A percentile compares a stretch with the other conserved stretches of the same genome.
phyloP scores from a whole-genome alignment of 164 flowering plant species.

The Kingdonia uniflora region DNA sequence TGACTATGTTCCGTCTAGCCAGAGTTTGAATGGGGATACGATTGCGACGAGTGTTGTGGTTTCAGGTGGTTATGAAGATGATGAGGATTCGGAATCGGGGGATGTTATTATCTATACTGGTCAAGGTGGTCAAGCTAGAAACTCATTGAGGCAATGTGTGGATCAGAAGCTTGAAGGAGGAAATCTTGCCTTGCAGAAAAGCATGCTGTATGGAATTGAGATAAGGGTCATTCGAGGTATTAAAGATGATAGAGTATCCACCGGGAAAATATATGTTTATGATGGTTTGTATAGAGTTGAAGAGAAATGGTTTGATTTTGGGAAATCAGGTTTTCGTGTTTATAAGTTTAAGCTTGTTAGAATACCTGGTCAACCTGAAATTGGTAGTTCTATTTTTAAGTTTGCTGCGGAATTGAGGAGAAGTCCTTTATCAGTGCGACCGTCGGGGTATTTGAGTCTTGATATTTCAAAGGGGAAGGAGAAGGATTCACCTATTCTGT shows the following conservation, averaged over 20 bases:
- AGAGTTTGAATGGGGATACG: conserved; percentile 39
- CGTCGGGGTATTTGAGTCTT: conserved; percentile 48
- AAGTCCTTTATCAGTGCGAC: conserved; percentile 39
- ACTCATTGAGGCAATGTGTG: conserved; percentile 23
- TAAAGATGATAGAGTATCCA: conserved; percentile 32
- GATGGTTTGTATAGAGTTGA: conserved; percentile 74
- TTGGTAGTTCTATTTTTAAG: conserved; percentile 66
- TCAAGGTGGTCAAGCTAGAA: conserved; percentile 68
- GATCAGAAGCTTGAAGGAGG: conserved; percentile 82
- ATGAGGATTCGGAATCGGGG: conserved; percentile 65
- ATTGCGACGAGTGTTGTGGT: conserved; percentile 83
- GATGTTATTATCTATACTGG: conserved; percentile 71
- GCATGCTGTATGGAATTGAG: conserved; percentile 74
- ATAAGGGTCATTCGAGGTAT: conserved; percentile 80
- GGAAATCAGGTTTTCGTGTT: conserved; percentile 86
- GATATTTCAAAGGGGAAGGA: conserved; percentile 67
- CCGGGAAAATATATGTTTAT: conserved; percentile 66
- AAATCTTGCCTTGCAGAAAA: conserved; percentile 75
- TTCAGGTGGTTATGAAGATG: conserved; percentile 91
- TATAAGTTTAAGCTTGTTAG: conserved; percentile 69
- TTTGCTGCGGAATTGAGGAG: conserved; percentile 43
- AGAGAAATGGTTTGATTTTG: conserved; percentile 73
- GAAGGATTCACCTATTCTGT: conserved; percentile 46
- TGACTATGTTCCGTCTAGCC: conserved; percentile 30
- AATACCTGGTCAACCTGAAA: conserved; percentile 59